A percentile compares a stretch with the other conserved stretches of the same genome.
phyloP scores from a whole-genome alignment of 352 stramenopile species.

The Paralagenidium karlingii region DNA sequence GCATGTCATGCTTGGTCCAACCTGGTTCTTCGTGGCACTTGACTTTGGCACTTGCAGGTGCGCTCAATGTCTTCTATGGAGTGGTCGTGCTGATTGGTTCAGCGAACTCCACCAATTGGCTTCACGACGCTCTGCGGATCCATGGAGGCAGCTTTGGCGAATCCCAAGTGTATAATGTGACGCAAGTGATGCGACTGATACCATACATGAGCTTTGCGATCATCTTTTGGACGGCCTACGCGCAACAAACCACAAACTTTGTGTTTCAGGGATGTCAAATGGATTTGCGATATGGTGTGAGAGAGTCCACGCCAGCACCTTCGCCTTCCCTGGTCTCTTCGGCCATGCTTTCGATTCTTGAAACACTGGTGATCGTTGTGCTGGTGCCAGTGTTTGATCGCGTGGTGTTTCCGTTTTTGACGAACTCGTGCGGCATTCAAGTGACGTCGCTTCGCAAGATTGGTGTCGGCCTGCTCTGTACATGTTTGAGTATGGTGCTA shows the following conservation, averaged over 20 bases:
- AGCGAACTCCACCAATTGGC: slow-evolving; percentile 45
- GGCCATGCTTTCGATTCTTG: slow-evolving; percentile 78
- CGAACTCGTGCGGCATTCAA: slow-evolving; percentile 38
- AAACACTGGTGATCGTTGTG: slow-evolving; percentile 83
- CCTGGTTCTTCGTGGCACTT: slow-evolving; percentile 36
- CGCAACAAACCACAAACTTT: slow-evolving; percentile 79
- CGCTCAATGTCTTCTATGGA: slow-evolving; percentile 43
- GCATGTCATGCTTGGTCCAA: slow-evolving; percentile 67
- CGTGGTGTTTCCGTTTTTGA: slow-evolving; percentile 67
- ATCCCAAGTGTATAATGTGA: slow-evolving; percentile 51
- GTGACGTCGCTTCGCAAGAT: slow-evolving; percentile 83
- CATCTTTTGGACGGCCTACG: slow-evolving; percentile 80
- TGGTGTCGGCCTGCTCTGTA: slow-evolving; percentile 71
- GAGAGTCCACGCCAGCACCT: slow-evolving; percentile 11
- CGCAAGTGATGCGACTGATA: slow-evolving; percentile 64
- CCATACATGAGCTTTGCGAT: slow-evolving; percentile 78
- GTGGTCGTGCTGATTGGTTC: slow-evolving; percentile 59
- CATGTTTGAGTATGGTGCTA: slow-evolving; percentile 61
- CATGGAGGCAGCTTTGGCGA: slow-evolving; percentile 43
- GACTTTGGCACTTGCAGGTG: slow-evolving; percentile 33
- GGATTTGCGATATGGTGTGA: slow-evolving; percentile 52
- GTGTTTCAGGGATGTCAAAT: slow-evolving; percentile 85
- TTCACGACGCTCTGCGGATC: slow-evolving; percentile 21
- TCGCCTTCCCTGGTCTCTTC: slow-evolving; percentile 68
- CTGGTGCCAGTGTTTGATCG: slow-evolving; percentile 87